These are phyloP conservation scores for Acanthamoeba lenticulata DNA, from an alignment of 208 protist species.

Conservation along the genomic window DNA sequence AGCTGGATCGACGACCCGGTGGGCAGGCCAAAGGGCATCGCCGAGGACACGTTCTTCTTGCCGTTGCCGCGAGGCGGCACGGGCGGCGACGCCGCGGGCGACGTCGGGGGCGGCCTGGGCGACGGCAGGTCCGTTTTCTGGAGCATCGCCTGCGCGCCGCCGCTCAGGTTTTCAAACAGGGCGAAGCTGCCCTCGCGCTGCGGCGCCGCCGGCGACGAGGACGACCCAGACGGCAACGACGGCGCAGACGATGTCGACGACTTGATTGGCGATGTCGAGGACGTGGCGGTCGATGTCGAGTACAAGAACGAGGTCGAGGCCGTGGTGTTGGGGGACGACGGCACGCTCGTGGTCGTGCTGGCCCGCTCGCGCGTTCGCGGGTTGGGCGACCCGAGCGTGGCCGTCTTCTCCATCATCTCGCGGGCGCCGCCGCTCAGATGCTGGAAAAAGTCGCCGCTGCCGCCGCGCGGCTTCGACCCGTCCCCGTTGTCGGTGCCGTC, in stretches of 20 bases:
- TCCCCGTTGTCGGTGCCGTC: background rate
- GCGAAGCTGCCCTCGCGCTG: slow-evolving; percentile 7
- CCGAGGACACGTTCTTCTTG: no score
- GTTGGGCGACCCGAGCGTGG: background rate
- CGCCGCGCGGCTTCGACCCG: background rate
- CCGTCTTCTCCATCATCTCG: background rate
- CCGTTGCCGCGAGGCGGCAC: background rate
- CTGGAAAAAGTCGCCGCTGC: background rate
- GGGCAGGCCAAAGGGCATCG: no score
- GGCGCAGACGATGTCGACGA: background rate
- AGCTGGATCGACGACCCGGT: no score
- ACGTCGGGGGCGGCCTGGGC: background rate
- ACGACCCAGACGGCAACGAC: background rate
- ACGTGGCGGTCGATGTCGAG: background rate
- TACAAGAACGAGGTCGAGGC: no score
- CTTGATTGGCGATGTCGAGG: background rate
- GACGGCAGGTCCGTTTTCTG: background rate
- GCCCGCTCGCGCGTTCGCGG: background rate
- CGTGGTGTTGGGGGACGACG: background rate
- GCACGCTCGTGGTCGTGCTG: background rate
- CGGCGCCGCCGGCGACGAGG: background rate
- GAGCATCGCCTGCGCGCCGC: background rate
- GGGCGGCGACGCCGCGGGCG: no score
- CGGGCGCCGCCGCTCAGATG: background rate
- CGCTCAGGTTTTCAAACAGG: background rate